Conservation (phyloP, 2,329 filamentous ascomycete genomes). For the Pseudocercospora cruenta region DNA sequence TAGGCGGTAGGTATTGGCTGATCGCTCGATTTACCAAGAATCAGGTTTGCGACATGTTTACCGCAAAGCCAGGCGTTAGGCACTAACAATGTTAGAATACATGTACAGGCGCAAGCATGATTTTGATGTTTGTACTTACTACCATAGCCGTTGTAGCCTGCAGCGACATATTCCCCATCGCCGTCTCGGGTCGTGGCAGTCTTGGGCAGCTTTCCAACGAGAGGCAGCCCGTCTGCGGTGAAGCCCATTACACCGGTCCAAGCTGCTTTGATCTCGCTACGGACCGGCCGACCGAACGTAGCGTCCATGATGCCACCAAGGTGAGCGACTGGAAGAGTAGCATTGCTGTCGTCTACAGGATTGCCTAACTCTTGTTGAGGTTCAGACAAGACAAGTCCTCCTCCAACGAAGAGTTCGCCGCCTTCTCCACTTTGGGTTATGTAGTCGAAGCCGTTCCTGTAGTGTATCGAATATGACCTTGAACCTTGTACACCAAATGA, state of each 20-base stretch:
- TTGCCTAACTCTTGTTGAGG: constrained; percentile 18
- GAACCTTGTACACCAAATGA: constrained; percentile 6
- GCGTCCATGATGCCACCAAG: constrained; percentile 15
- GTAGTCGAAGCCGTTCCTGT: constrained; percentile 24
- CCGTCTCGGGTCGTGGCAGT: constrained; percentile 8
- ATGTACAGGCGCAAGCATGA: not conserved
- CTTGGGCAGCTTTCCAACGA: constrained; percentile 18
- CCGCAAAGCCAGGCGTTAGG: constrained; percentile 21
- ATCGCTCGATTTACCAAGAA: constrained; percentile 6
- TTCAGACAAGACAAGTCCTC: constrained; percentile 18
- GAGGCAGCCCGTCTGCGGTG: constrained; percentile 18
- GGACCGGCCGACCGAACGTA: constrained; percentile 5
- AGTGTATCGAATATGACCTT: constrained; percentile 17
- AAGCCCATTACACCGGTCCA: constrained; percentile 28
- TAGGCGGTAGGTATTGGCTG: constrained; percentile 14
- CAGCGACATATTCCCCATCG: constrained; percentile 19
- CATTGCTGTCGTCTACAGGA: constrained; percentile 11
- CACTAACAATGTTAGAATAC: not conserved
- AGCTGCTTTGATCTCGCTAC: constrained; percentile 18
- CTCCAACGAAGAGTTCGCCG: constrained; percentile 24
- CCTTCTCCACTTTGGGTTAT: constrained; percentile 18
- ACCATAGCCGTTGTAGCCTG: constrained; percentile 26
- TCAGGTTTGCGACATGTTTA: constrained; percentile 16
- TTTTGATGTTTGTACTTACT: constrained; percentile 1
- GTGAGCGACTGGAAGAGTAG: constrained; percentile 10